Conservation (phyloP, 495 filamentous ascomycete species). For the Trichodelitschia bisporula region DNA sequence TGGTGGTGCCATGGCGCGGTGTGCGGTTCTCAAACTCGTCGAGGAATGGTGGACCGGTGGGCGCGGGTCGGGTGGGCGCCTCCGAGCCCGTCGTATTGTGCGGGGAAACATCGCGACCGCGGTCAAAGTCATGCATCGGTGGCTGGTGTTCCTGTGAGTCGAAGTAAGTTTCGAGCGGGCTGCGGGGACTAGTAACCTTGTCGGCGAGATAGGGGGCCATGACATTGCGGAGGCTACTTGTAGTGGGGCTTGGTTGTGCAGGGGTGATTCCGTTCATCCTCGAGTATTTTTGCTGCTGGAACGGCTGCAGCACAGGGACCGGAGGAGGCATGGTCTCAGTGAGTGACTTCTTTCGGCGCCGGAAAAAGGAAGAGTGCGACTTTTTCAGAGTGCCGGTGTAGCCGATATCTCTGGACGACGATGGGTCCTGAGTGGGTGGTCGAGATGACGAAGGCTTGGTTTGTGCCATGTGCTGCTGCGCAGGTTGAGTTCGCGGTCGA, state of each 20-base stretch:
- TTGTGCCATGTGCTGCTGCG: slow-evolving; percentile 10
- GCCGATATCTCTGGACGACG: background rate
- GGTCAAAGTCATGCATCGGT: slow-evolving; percentile 2
- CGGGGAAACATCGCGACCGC: background rate
- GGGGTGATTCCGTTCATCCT: background rate
- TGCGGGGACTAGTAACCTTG: too few species aligned
- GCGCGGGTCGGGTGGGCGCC: too few species aligned
- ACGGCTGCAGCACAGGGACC: slow-evolving; percentile 14
- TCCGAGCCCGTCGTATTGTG: too few species aligned
- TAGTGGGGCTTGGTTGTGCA: slow-evolving; percentile 36
- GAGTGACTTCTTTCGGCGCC: slow-evolving; percentile 71
- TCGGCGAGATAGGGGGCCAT: slow-evolving; percentile 63
- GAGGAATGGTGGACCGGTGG: too few species aligned
- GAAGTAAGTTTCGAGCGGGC: slow-evolving; percentile 6
- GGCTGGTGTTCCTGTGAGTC: too few species aligned
- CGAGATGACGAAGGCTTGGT: slow-evolving; percentile 7
- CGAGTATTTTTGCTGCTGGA: slow-evolving; percentile 9
- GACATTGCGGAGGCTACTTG: slow-evolving; percentile 63
- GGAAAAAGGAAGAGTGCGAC: slow-evolving; percentile 80
- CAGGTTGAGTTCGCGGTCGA: background rate
- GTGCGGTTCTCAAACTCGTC: too few species aligned
- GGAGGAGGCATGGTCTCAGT: slow-evolving; percentile 28
- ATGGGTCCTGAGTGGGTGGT: background rate
- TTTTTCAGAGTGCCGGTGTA: slow-evolving; percentile 35
- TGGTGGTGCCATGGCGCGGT: too few species aligned